Evolutionary conservation across 2,329 filamentous ascomycete species (phyloP).

Genomic region (Pseudonectria buxi): DNA sequence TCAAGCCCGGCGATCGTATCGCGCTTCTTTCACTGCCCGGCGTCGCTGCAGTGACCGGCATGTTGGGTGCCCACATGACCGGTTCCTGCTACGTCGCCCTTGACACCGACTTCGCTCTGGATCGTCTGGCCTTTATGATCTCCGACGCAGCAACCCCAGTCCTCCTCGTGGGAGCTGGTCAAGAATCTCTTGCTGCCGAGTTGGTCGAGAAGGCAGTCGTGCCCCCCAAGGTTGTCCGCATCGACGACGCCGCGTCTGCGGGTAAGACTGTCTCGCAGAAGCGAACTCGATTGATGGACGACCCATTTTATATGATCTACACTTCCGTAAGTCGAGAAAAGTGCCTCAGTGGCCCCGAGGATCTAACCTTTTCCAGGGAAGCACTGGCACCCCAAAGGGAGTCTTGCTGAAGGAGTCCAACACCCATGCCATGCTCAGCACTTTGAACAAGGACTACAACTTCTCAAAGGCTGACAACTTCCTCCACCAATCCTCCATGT

Average conservation of each 20-base stretch:
- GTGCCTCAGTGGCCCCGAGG: neutral
- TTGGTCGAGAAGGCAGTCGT: conserved; percentile 8
- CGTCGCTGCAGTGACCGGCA: conserved; percentile 15
- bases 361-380: conserved; percentile 13
- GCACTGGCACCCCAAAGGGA: conserved; percentile 20
- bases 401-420: conserved; percentile 18
- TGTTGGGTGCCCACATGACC: conserved; percentile 15
- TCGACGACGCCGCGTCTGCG: conserved; percentile 12
- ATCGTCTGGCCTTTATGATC: conserved; percentile 20
- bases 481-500: conserved; percentile 18
- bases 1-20: conserved; percentile 12
- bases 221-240: conserved; percentile 10
- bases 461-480: conserved; percentile 14
- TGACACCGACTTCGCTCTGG: conserved; percentile 19
- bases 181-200: conserved; percentile 12
- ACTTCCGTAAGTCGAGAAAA: conserved; percentile 13
- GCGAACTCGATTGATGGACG: conserved; percentile 9
- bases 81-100: conserved; percentile 20
- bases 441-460: conserved; percentile 15
- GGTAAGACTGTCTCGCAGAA: conserved; percentile 6
- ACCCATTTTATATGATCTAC: conserved; percentile 21
- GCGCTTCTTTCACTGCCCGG: conserved; percentile 16
- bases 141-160: conserved; percentile 11
- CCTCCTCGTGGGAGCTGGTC: conserved; percentile 14
- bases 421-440: conserved; percentile 19